These are phyloP conservation scores for Fagopyrum homotropicum DNA, from an alignment of 148 eudicot species.

Conservation along the genomic window DNA sequence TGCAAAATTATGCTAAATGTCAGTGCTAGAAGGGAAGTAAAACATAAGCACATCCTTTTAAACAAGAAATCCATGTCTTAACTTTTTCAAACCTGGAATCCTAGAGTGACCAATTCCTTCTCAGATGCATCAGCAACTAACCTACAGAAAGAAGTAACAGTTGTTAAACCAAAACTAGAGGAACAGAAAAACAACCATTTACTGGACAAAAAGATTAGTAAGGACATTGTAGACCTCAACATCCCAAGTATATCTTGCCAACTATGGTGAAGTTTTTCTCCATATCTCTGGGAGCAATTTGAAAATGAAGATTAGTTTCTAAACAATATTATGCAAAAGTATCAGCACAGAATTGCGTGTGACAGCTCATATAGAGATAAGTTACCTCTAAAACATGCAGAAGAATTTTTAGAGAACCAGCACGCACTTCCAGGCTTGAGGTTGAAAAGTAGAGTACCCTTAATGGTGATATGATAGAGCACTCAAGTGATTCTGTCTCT, in stretches of 20 bases:
- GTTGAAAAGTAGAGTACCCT: slow-evolving; percentile 65
- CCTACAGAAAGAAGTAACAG: slow-evolving; percentile 32
- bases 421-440: slow-evolving; percentile 70
- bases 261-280: slow-evolving; percentile 81
- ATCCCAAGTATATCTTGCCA: slow-evolving; percentile 93
- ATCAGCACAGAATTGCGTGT: slow-evolving; percentile 9
- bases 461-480: slow-evolving; percentile 81
- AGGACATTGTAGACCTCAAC: slow-evolving; percentile 49
- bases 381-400: slow-evolving; percentile 93
- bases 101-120: slow-evolving; percentile 88
- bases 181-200: slow-evolving; percentile 7
- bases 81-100: slow-evolving; percentile 70
- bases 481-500: slow-evolving; percentile 66
- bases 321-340: background rate
- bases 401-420: slow-evolving; percentile 82
- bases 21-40: background rate
- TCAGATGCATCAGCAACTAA: slow-evolving; percentile 81
- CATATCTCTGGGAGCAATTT: slow-evolving; percentile 60
- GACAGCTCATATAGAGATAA: slow-evolving; percentile 4
- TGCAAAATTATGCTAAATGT: background rate
- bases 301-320: slow-evolving; percentile 12
- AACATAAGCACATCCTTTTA: background rate
- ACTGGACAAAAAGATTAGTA: slow-evolving; percentile 10
- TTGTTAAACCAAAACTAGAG: background rate
- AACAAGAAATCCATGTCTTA: slow-evolving; percentile 3